A percentile compares a stretch with the other conserved stretches of the same genome.
These are phyloP conservation scores for Chytridium lagenaria DNA, from an alignment of 371 early-diverging fungal species.

Conservation along the genomic window DNA sequence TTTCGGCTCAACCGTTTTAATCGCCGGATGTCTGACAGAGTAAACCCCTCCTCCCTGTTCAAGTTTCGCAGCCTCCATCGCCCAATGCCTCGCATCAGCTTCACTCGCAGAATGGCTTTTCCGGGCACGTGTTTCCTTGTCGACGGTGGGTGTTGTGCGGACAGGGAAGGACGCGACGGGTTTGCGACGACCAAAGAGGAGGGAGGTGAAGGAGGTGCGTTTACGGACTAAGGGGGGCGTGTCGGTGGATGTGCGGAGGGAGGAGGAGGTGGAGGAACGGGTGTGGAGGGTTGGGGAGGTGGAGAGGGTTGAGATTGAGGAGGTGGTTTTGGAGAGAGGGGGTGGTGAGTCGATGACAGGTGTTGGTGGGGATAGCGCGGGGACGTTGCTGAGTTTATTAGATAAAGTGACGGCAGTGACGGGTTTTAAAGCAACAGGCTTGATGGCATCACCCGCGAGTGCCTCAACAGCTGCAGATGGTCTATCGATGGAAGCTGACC, in stretches of 20 bases:
- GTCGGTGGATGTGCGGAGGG: background rate
- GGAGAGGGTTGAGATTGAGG: background rate
- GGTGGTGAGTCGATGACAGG: no score
- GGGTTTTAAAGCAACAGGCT: background rate
- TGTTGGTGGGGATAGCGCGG: background rate
- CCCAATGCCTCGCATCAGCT: background rate
- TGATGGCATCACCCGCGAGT: background rate
- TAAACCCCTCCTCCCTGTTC: no score
- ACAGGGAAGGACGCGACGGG: background rate
- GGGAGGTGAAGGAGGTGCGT: background rate
- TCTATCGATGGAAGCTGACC: background rate
- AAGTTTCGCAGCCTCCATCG: background rate
- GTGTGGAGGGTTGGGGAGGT: background rate
- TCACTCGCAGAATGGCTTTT: background rate
- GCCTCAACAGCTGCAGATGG: background rate
- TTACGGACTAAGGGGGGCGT: background rate
- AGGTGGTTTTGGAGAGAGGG: no score
- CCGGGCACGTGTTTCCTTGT: background rate
- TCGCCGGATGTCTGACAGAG: no score
- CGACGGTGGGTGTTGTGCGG: background rate
- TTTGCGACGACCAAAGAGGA: background rate
- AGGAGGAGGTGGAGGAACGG: background rate
- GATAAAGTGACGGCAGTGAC: background rate
- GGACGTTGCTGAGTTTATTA: background rate
- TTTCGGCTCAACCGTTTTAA: background rate